Evolutionary conservation across 106 monocot species (phyloP).

Genomic region (Dendrobium officinale): DNA sequence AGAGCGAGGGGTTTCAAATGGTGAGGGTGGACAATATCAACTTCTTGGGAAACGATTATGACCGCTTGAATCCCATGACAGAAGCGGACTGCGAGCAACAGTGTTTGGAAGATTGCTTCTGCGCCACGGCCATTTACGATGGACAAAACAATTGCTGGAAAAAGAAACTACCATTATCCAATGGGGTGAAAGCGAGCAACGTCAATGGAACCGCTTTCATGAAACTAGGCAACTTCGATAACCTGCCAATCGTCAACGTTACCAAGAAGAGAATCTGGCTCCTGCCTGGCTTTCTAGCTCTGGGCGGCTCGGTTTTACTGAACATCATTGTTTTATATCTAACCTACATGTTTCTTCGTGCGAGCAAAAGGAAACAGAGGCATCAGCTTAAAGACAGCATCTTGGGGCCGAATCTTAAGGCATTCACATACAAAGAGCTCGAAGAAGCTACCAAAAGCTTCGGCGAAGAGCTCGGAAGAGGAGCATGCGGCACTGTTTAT

Average conservation of each 20-base stretch:
- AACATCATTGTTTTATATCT: background rate
- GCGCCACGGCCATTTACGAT: background rate
- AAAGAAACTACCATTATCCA: no score
- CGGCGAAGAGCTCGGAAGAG: background rate
- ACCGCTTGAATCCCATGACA: conserved; percentile 7
- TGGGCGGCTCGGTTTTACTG: background rate
- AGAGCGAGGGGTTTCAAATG: background rate
- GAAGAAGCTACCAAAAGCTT: no score
- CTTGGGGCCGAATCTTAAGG: no score
- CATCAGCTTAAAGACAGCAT: no score
- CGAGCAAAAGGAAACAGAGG: background rate
- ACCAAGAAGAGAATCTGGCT: no score
- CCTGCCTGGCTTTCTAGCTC: background rate
- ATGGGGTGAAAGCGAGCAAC: background rate
- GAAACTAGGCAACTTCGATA: background rate
- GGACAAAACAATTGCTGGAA: background rate
- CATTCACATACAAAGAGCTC: no score
- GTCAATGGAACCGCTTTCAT: background rate
- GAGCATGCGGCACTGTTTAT: conserved; percentile 58
- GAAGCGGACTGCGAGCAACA: background rate
- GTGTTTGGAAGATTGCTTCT: background rate
- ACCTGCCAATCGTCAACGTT: no score
- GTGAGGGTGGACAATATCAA: background rate
- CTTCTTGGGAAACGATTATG: background rate
- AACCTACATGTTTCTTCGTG: background rate